phyloP scores from a whole-genome alignment of 768 basidiomycete genomes.

The Paxillus ammoniavirescens region DNA sequence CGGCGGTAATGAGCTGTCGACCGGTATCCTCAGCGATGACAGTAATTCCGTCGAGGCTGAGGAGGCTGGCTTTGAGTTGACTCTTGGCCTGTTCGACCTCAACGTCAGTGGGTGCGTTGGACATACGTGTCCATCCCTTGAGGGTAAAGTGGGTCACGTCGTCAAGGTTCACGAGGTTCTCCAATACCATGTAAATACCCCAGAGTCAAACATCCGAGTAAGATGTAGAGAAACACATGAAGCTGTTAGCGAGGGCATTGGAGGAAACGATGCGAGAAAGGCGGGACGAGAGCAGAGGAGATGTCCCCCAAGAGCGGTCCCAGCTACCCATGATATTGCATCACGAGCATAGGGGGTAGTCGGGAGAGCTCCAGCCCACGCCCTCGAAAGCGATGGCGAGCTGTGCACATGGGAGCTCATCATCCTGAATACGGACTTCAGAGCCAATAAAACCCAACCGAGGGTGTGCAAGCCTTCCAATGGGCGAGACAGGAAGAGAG shows the following conservation, averaged over 20 bases:
- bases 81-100: constrained; percentile 98
- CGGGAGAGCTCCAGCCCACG: constrained; percentile 95
- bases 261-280: constrained; percentile 88
- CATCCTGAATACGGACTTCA: constrained; percentile 94
- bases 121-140: constrained; percentile 95
- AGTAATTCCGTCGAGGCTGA: constrained; percentile 92
- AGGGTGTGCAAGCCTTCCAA: constrained; percentile 75
- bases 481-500: constrained; percentile 82
- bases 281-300: constrained; percentile 84
- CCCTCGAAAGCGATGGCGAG: constrained; percentile 97
- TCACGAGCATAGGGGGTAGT: constrained; percentile 99
- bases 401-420: constrained; percentile 84
- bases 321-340: constrained; percentile 99
- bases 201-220: constrained; percentile 99
- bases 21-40: constrained; percentile 98
- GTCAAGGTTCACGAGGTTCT: constrained; percentile 92
- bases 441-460: constrained; percentile 88
- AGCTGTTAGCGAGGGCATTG: constrained; percentile 97
- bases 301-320: constrained; percentile 94
- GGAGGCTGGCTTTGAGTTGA: constrained; percentile 93
- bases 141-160: constrained; percentile 93
- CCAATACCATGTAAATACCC: constrained; percentile 96
- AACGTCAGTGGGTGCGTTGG: constrained; percentile 72
- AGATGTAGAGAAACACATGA: constrained; percentile 98
- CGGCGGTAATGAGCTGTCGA: constrained; percentile 93